Percentiles rank a stretch among this genome's conserved stretches.
Conservation (phyloP, 2,329 filamentous ascomycete species). For the Periconia sp. region DNA sequence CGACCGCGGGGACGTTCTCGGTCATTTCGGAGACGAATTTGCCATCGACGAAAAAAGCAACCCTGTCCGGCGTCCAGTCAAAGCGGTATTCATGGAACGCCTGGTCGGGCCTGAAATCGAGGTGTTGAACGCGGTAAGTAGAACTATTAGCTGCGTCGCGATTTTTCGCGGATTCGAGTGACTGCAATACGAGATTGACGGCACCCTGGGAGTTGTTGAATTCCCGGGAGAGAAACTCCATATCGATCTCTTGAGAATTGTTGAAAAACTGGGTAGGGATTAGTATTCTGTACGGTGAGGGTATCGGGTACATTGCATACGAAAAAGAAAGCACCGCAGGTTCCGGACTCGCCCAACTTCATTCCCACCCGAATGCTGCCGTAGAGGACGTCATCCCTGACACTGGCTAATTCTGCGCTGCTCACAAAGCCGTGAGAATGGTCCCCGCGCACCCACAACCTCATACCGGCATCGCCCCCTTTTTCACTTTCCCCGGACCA, state of each 20-base stretch:
- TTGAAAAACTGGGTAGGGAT: slow-evolving; percentile 64
- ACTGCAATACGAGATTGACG: slow-evolving; percentile 76
- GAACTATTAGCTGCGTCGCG: slow-evolving; percentile 64
- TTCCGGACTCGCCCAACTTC: slow-evolving; percentile 63
- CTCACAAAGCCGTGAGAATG: slow-evolving; percentile 55
- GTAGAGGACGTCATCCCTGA: slow-evolving; percentile 64
- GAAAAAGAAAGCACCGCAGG: slow-evolving; percentile 81
- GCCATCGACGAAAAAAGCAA: slow-evolving; percentile 71
- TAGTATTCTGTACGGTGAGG: background rate
- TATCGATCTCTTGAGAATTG: slow-evolving; percentile 78
- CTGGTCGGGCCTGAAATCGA: slow-evolving; percentile 67
- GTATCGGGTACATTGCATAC: slow-evolving; percentile 45
- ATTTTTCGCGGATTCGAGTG: slow-evolving; percentile 60
- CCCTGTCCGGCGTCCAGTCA: slow-evolving; percentile 65
- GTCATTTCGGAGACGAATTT: slow-evolving; percentile 58
- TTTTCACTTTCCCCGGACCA: slow-evolving; percentile 50
- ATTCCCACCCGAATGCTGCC: slow-evolving; percentile 71
- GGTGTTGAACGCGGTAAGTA: slow-evolving; percentile 58
- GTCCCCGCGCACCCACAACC: slow-evolving; percentile 43
- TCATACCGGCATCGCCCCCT: slow-evolving; percentile 44
- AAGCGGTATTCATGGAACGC: slow-evolving; percentile 79
- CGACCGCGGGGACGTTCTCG: slow-evolving; percentile 57
- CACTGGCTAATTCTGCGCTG: slow-evolving; percentile 65
- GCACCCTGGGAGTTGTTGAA: slow-evolving; percentile 61
- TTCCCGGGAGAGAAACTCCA: slow-evolving; percentile 73